Evolutionary conservation across 1,284 basidiomycete genomes (phyloP).

Genomic region (Cryptococcus amylolentus): DNA sequence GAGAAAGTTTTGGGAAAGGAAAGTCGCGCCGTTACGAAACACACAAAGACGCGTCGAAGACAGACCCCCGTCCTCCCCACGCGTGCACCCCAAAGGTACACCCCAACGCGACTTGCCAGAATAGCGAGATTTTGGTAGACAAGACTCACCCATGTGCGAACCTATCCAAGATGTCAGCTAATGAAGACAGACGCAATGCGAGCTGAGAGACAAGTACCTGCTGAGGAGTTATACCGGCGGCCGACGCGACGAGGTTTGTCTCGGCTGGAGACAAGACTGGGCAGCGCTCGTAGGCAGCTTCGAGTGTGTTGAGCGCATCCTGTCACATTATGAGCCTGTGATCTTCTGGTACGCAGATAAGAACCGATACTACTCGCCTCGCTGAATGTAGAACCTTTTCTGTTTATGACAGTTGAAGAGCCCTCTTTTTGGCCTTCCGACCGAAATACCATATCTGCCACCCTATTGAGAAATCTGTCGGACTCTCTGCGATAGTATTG

Average conservation of each 20-base stretch:
- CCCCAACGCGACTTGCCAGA: too few species aligned
- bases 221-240: conserved; percentile 24
- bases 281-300: conserved; percentile 22
- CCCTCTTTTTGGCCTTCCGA: neutral
- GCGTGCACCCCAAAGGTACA: too few species aligned
- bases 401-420: neutral
- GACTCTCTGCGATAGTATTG: neutral
- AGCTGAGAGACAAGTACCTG: conserved; percentile 25
- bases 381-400: neutral
- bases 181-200: neutral
- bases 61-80: neutral
- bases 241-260: conserved; percentile 20
- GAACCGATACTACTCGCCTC: neutral
- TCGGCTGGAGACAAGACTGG: conserved; percentile 22
- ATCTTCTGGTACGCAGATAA: neutral
- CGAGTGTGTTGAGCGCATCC: conserved; percentile 13
- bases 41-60: neutral
- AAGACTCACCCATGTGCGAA: conserved; percentile 39
- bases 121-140: neutral
- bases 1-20: neutral
- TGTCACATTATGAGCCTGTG: neutral
- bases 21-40: too few species aligned
- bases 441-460: neutral
- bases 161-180: conserved; percentile 11
- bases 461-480: neutral